phyloP scores from a whole-genome alignment of 306 rosid genomes.

The Oemleria cerasiformis region DNA sequence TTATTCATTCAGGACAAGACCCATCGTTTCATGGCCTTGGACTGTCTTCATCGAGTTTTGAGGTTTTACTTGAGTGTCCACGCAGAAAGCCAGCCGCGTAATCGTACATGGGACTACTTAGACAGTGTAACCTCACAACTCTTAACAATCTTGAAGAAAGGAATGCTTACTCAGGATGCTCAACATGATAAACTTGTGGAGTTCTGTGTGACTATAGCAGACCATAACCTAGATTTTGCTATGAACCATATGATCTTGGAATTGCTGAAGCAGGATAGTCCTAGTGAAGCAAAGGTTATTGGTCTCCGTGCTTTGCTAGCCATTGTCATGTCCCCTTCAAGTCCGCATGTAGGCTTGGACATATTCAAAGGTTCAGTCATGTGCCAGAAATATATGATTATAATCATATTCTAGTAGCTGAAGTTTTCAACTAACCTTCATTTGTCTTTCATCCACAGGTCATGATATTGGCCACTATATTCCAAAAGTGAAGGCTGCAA shows the following conservation, averaged over 20 bases:
- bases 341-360: slow-evolving; percentile 82
- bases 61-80: slow-evolving; percentile 95
- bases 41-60: slow-evolving; percentile 96
- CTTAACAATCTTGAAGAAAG: slow-evolving; percentile 78
- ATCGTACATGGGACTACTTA: slow-evolving; percentile 92
- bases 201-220: slow-evolving; percentile 96
- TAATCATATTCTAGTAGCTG: slow-evolving; percentile 6
- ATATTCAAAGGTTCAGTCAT: slow-evolving; percentile 68
- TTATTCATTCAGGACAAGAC: slow-evolving; percentile 86
- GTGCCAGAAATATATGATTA: slow-evolving; percentile 10
- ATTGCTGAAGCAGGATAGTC: slow-evolving; percentile 89
- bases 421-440: slow-evolving; percentile 22
- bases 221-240: slow-evolving; percentile 96
- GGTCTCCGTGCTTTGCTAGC: slow-evolving; percentile 98
- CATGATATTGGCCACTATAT: slow-evolving; percentile 90
- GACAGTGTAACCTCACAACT: slow-evolving; percentile 98
- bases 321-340: slow-evolving; percentile 84
- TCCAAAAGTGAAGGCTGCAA: slow-evolving; percentile 96
- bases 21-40: slow-evolving; percentile 97
- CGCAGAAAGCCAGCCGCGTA: slow-evolving; percentile 76
- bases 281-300: slow-evolving; percentile 96
- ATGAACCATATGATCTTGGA: slow-evolving; percentile 98
- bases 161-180: slow-evolving; percentile 96
- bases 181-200: slow-evolving; percentile 99
- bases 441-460: slow-evolving; percentile 53